Evolutionary conservation across 2,329 filamentous ascomycete species (phyloP).

Genomic region (Macrophomina pseudophaseolina): DNA sequence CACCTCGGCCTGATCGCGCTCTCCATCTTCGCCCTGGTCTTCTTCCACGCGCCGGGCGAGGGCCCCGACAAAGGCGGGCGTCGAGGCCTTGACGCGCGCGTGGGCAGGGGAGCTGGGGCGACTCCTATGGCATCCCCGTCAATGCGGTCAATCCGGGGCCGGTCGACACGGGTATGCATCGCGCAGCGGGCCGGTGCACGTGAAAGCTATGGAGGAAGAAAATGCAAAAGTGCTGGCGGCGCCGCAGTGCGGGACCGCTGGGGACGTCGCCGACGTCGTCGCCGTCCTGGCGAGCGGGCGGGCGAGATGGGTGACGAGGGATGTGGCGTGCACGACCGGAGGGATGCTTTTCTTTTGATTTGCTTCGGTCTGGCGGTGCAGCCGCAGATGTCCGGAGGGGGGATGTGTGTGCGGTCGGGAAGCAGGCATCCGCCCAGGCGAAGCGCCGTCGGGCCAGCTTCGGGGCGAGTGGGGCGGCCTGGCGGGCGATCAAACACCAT

Average conservation of each 20-base stretch:
- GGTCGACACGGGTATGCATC: background rate
- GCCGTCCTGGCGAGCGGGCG: background rate
- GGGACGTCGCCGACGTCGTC: background rate
- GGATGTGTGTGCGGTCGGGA: background rate
- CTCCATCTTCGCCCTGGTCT: constrained; percentile 63
- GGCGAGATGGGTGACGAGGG: constrained; percentile 76
- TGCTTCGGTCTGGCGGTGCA: background rate
- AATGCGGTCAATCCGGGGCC: background rate
- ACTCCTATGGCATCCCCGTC: background rate
- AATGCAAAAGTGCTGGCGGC: background rate
- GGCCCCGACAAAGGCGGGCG: constrained; percentile 41
- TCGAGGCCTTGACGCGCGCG: background rate
- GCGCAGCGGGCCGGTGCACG: background rate
- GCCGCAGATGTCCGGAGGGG: background rate
- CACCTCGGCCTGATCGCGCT: constrained; percentile 57
- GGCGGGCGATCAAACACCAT: background rate
- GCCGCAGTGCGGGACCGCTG: background rate
- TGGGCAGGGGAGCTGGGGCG: background rate
- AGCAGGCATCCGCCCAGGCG: background rate
- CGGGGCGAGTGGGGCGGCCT: background rate
- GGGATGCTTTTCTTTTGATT: constrained; percentile 65
- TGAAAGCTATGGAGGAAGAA: background rate
- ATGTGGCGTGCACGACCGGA: constrained; percentile 80
- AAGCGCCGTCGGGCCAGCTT: background rate
- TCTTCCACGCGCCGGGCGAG: constrained; percentile 49